These are phyloP conservation scores for Talaromyces pinophilus DNA, from an alignment of 2,329 filamentous ascomycete species.

Conservation along the genomic window DNA sequence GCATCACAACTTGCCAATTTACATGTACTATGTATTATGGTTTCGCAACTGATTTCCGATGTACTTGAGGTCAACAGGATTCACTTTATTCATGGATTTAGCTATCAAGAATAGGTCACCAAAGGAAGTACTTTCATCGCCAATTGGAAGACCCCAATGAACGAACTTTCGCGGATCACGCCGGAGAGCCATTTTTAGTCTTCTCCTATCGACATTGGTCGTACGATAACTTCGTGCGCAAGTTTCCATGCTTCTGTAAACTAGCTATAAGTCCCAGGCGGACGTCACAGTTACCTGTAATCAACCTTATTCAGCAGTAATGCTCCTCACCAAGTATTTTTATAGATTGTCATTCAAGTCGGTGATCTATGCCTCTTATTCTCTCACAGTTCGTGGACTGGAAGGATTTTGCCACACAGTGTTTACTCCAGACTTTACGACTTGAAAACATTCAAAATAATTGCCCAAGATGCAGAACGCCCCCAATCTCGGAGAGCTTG, in stretches of 20 bases:
- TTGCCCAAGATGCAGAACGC: neutral
- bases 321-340: neutral
- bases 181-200: neutral
- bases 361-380: neutral
- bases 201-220: neutral
- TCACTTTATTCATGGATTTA: no score
- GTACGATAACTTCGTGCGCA: neutral
- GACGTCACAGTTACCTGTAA: neutral
- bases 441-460: neutral
- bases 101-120: no score
- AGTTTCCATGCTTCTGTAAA: no score
- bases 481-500: conserved; percentile 24
- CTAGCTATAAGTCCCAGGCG: no score
- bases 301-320: neutral
- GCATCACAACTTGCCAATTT: neutral
- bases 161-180: neutral
- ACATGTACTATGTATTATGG: neutral
- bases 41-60: neutral
- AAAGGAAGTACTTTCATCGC: no score
- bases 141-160: no score
- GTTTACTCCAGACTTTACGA: neutral
- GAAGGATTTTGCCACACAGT: neutral
- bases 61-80: neutral
- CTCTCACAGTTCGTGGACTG: neutral
- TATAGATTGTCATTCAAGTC: neutral